Evolutionary conservation across 2,329 filamentous ascomycete species (phyloP).

Genomic region (Davidsoniella virescens): DNA sequence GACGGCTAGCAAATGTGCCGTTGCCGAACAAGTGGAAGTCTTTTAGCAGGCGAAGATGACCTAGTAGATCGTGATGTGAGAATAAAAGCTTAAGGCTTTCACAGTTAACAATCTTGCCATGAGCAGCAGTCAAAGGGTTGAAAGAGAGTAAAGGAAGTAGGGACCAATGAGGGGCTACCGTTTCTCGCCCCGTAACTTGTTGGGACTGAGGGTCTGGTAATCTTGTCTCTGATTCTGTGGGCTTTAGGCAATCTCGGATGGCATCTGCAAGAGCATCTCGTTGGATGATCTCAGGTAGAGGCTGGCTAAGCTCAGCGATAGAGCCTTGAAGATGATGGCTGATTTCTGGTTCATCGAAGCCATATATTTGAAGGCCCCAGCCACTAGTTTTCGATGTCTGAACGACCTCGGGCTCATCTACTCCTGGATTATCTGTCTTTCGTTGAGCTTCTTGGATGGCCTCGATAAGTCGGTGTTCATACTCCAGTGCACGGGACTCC

Average conservation of each 20-base stretch:
- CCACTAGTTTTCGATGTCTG: constrained; percentile 4
- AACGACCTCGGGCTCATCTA: background rate
- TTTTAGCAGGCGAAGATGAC: constrained; percentile 59
- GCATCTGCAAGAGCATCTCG: constrained; percentile 15
- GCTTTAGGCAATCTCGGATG: constrained; percentile 18
- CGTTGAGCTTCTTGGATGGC: constrained; percentile 12
- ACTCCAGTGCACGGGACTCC: constrained; percentile 38
- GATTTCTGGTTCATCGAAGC: constrained; percentile 30
- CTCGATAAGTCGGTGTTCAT: constrained; percentile 18
- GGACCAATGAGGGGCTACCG: constrained; percentile 38
- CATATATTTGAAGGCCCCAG: constrained; percentile 30
- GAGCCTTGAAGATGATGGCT: constrained; percentile 33
- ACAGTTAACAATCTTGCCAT: constrained; percentile 61
- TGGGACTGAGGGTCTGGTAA: background rate
- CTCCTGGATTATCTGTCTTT: background rate
- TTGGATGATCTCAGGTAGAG: constrained; percentile 14
- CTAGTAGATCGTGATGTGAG: constrained; percentile 49
- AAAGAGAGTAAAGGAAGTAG: constrained; percentile 56
- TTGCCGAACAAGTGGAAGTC: constrained; percentile 75
- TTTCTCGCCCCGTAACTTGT: constrained; percentile 12
- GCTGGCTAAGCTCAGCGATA: constrained; percentile 28
- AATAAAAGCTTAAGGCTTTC: constrained; percentile 65
- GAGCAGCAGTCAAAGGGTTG: constrained; percentile 53
- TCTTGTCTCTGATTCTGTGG: background rate
- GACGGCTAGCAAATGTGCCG: constrained; percentile 62